phyloP scores from a whole-genome alignment of 352 stramenopile species.

The Globisporangium cederbergense region DNA sequence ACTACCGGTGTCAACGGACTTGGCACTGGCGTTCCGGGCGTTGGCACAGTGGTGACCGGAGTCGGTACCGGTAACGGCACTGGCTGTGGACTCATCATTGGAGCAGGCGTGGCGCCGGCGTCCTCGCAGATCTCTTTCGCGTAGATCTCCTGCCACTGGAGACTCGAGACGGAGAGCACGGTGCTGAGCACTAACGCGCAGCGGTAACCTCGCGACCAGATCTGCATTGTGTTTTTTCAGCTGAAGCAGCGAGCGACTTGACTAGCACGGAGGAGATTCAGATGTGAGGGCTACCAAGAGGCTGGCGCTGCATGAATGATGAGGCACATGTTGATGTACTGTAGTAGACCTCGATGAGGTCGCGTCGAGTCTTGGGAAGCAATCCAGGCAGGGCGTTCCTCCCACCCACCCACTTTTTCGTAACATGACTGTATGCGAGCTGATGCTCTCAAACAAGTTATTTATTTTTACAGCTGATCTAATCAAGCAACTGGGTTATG shows the following conservation, averaged over 20 bases:
- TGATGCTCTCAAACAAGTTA: background rate
- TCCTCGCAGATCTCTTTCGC: slow-evolving; percentile 4
- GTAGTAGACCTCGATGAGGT: background rate
- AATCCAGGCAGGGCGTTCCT: background rate
- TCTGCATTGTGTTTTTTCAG: background rate
- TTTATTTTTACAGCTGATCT: background rate
- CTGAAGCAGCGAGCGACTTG: background rate
- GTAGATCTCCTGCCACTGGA: background rate
- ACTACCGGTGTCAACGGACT: background rate
- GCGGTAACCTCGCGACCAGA: slow-evolving; percentile 1
- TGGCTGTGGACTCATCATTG: background rate
- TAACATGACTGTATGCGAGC: background rate
- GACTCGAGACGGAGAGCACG: background rate
- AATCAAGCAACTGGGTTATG: no score
- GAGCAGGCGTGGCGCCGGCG: background rate
- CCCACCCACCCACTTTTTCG: no score
- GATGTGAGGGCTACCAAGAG: background rate
- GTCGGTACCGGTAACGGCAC: background rate
- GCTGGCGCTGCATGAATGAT: background rate
- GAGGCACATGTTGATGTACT: background rate
- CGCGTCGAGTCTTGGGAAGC: background rate
- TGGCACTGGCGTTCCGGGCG: background rate
- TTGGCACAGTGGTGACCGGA: background rate
- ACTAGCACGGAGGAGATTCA: background rate
- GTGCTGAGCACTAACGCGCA: background rate